Evolutionary conservation across 73 alveolate species (phyloP).

Genomic region (Tetrahymena malaccensis): DNA sequence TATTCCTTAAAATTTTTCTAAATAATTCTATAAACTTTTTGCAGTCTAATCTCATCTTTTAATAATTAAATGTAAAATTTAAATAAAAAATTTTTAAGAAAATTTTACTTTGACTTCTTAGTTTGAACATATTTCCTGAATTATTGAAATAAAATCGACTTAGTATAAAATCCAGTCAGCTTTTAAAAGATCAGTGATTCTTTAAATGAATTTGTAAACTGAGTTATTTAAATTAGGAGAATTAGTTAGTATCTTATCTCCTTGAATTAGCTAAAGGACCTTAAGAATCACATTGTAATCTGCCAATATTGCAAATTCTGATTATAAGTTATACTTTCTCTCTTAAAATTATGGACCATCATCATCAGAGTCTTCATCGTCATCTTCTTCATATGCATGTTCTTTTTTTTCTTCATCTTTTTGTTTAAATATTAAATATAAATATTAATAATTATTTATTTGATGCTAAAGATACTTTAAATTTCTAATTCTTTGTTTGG

Average conservation of each 20-base stretch:
- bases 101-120: slow-evolving; percentile 1
- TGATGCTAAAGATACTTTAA: not conserved
- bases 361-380: slow-evolving; percentile 14
- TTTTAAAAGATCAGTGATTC: slow-evolving; percentile 49
- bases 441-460: not conserved
- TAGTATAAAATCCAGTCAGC: slow-evolving; percentile 72
- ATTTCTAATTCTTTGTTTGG: not conserved
- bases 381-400: slow-evolving; percentile 20
- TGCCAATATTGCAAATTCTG: slow-evolving; percentile 27
- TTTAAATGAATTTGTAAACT: slow-evolving; percentile 24
- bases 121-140: slow-evolving; percentile 36
- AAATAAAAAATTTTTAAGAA: not conserved
- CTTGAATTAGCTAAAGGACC: slow-evolving; percentile 13
- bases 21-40: slow-evolving; percentile 29
- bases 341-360: slow-evolving; percentile 26
- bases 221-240: slow-evolving; percentile 10
- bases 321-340: slow-evolving; percentile 14
- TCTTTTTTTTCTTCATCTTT: not conserved
- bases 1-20: slow-evolving; percentile 38
- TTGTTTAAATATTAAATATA: not conserved
- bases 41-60: slow-evolving; percentile 1
- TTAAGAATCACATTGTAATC: slow-evolving; percentile 16
- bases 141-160: slow-evolving; percentile 44
- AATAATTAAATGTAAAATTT: not conserved
- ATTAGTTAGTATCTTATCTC: slow-evolving; percentile 11